These are phyloP conservation scores for Coniochaeta pulveracea DNA, from an alignment of 2,329 filamentous ascomycete species.

Conservation along the genomic window DNA sequence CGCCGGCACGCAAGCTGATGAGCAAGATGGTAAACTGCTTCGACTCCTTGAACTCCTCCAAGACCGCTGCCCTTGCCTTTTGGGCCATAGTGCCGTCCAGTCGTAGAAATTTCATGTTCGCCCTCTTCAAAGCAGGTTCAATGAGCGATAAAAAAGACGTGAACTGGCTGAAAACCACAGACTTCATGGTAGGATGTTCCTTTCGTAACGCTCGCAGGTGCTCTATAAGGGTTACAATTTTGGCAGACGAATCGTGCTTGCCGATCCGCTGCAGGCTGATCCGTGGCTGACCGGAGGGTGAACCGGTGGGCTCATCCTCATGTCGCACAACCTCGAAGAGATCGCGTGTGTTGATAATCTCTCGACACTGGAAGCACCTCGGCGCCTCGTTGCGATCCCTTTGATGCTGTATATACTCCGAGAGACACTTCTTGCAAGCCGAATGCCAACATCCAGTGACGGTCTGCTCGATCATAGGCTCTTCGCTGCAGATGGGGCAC, in stretches of 20 bases:
- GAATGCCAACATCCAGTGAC: constrained; percentile 98
- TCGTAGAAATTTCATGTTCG: constrained; percentile 69
- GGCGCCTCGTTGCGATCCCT: constrained; percentile 64
- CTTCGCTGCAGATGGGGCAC: constrained; percentile 89
- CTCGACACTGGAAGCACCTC: constrained; percentile 84
- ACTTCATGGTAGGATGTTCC: constrained; percentile 62
- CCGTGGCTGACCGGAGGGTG: constrained; percentile 27
- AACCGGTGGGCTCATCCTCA: constrained; percentile 41
- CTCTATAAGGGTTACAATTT: constrained; percentile 68
- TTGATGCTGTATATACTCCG: constrained; percentile 83
- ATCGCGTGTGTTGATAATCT: constrained; percentile 69
- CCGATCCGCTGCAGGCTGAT: constrained; percentile 52
- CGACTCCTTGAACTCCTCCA: constrained; percentile 57
- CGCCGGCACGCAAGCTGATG: constrained; percentile 77
- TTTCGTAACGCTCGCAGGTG: constrained; percentile 61
- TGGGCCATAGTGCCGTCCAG: constrained; percentile 88
- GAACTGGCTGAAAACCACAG: constrained; percentile 93
- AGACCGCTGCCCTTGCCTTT: constrained; percentile 67
- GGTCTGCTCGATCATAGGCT: constrained; percentile 88
- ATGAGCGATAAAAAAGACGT: constrained; percentile 93
- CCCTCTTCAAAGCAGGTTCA: constrained; percentile 61
- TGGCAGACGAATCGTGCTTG: constrained; percentile 66
- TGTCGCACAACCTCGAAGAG: constrained; percentile 87
- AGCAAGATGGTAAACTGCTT: constrained; percentile 63
- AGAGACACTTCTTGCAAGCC: constrained; percentile 86